phyloP scores from a whole-genome alignment of 1,284 basidiomycete species.

The Heterobasidion parviporum region DNA sequence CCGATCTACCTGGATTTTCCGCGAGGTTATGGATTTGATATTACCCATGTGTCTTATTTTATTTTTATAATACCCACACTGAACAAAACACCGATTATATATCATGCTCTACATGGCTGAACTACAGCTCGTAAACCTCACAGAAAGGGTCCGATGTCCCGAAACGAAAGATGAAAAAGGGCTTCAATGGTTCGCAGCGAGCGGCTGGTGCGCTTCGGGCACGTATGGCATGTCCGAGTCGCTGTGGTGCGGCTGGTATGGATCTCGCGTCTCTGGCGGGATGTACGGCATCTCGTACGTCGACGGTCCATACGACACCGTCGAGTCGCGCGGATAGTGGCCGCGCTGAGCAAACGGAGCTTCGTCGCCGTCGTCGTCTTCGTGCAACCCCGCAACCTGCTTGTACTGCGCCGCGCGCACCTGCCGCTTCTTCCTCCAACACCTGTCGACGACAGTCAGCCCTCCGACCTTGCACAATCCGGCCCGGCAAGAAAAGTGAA shows the following conservation, averaged over 20 bases:
- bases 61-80: too few relatives aligned
- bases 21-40: too few relatives aligned
- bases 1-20: too few relatives aligned
- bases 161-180: neutral
- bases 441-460: neutral
- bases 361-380: slow-evolving; percentile 2
- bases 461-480: neutral
- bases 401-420: slow-evolving; percentile 2
- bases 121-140: too few relatives aligned
- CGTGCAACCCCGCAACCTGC: slow-evolving; percentile 4
- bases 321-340: neutral
- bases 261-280: too few relatives aligned
- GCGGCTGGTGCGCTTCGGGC: neutral
- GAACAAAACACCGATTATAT: too few relatives aligned
- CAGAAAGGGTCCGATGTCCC: too few relatives aligned
- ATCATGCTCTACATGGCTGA: too few relatives aligned
- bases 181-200: neutral
- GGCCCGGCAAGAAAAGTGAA: neutral
- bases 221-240: neutral
- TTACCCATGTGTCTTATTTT: too few relatives aligned
- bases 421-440: slow-evolving; percentile 8
- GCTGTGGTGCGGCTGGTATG: too few relatives aligned
- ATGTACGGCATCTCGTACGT: neutral
- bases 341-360: too few relatives aligned
- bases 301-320: neutral